Percentiles rank a stretch among this genome's conserved stretches.
Evolutionary conservation across 2,329 filamentous ascomycete genomes (phyloP).

Genomic region (Arthrobotrys entomopaga): DNA sequence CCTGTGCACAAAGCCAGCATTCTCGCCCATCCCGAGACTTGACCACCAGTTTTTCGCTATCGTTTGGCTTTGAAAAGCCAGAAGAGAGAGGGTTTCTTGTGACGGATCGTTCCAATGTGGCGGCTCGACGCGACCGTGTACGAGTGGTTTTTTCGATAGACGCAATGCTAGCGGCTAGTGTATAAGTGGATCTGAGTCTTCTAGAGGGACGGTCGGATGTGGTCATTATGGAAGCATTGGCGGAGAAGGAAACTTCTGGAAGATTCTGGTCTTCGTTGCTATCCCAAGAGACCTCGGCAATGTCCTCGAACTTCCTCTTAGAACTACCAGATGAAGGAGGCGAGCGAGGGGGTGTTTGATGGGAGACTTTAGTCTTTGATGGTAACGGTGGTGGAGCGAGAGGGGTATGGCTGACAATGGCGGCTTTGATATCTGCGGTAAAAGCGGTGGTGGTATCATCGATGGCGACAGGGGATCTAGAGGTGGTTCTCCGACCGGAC

Average conservation of each 20-base stretch:
- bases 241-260: slow-evolving; percentile 39
- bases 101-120: slow-evolving; percentile 42
- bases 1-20: slow-evolving; percentile 48
- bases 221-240: slow-evolving; percentile 45
- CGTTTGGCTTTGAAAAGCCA: slow-evolving; percentile 51
- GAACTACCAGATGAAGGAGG: slow-evolving; percentile 29
- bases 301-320: slow-evolving; percentile 49
- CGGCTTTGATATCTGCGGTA: neutral
- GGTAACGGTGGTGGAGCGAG: slow-evolving; percentile 30
- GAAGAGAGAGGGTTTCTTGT: slow-evolving; percentile 48
- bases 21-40: slow-evolving; percentile 48
- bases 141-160: slow-evolving; percentile 45
- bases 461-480: slow-evolving; percentile 34
- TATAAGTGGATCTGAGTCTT: slow-evolving; percentile 37
- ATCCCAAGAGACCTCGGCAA: slow-evolving; percentile 35
- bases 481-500: slow-evolving; percentile 27
- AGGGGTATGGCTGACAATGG: slow-evolving; percentile 18
- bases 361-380: slow-evolving; percentile 1
- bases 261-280: slow-evolving; percentile 24
- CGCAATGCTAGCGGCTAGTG: slow-evolving; percentile 46
- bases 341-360: slow-evolving; percentile 19
- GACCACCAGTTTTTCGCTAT: slow-evolving; percentile 50
- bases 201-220: slow-evolving; percentile 48
- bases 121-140: slow-evolving; percentile 27
- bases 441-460: slow-evolving; percentile 17